Base-by-base conservation (phyloP, 2,329 filamentous ascomycete genomes). In the Phialocephala sp. region DNA sequence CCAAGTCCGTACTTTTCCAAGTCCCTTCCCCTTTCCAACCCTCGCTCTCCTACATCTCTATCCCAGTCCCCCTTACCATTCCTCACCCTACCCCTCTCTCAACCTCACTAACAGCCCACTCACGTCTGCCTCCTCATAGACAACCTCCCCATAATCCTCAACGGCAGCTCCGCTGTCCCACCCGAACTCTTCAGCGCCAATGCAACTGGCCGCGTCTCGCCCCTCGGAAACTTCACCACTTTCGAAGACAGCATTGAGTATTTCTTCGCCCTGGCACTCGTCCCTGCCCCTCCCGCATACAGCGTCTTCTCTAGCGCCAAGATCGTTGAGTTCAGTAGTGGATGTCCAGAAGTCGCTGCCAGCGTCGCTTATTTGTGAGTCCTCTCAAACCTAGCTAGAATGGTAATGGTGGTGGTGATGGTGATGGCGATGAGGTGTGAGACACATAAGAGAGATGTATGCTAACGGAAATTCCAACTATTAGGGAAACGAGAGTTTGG, bases 181-280 rank as follows among this genome's bases (percentile, higher is more conserved):
- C 65, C 73, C 8, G 76, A 77, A 4, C 75, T 82, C 52, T 81
- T 82, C 71, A 72, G 70, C 64, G 62, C 74, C 8, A 69, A 80
- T 18, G 78, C 79, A 8, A 75, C 71, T 8, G 80, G 80, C 18
- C 74, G 80, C 2, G 76, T 81, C 62, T 74, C 77, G 9, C 80
- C 80, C 2, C 71, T 81, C n/a, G 80, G 80, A 65, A 77, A 80
- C 54, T 82, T 81, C 68, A 73, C 71, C 15, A 77, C 77, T 12
- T 80, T 81, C 61, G 74, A 79, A 45, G 77, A 80, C 56, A 79
- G 77, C 20, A 78, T 80, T 61, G 80, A 81, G 72, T 81, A 81
- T 69, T 82, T 82, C 69, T 81, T 81, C 64, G 79, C 78, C 8
- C 72, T 82, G 8, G 75, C 80, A 5, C 35, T 57, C 18, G 55